Conservation (phyloP, 495 filamentous ascomycete species). For the Aspergillus nidulans region DNA sequence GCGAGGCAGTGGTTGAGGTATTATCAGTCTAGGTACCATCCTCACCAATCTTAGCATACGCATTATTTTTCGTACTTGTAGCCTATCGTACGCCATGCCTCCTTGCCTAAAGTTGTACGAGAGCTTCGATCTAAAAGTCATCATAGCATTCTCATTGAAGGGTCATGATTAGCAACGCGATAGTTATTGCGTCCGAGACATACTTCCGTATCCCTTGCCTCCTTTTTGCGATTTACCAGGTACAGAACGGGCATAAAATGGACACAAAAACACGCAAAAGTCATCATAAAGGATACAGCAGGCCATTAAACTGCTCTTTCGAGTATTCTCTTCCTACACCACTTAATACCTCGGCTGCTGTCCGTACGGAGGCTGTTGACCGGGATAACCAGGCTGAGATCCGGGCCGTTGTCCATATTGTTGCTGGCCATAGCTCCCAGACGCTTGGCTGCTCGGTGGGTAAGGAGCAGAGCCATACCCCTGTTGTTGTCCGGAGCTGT, state of each 20-base stretch:
- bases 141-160: background rate
- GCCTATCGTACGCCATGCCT: too few species aligned
- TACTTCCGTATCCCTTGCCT: background rate
- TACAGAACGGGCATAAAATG: background rate
- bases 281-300: conserved; percentile 5
- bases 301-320: background rate
- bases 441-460: background rate
- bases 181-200: background rate
- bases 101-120: too few species aligned
- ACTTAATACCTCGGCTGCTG: conserved; percentile 4
- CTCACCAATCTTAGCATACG: too few species aligned
- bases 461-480: too few species aligned
- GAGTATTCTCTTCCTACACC: background rate
- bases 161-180: background rate
- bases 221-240: background rate
- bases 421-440: background rate
- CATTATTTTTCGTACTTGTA: too few species aligned
- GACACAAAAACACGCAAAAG: background rate
- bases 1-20: too few species aligned
- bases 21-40: too few species aligned
- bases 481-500: too few species aligned
- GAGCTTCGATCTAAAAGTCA: background rate
- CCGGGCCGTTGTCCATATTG: conserved; percentile 4
- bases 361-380: conserved; percentile 8
- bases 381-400: background rate